These are phyloP conservation scores for Anisogramma anomala DNA, from an alignment of 2,329 filamentous ascomycete genomes.

Conservation along the genomic window DNA sequence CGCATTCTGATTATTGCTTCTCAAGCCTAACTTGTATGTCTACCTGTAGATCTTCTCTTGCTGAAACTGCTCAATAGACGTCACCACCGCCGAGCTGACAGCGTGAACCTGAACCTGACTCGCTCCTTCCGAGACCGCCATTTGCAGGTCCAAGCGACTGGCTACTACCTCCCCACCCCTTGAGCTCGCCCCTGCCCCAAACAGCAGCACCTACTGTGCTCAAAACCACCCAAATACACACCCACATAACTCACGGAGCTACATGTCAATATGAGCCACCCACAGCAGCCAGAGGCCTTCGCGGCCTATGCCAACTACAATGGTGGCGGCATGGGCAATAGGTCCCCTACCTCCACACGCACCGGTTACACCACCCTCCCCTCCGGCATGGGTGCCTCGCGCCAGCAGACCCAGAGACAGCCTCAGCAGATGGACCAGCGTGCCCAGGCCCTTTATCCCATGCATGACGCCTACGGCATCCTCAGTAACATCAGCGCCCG, in stretches of 20 bases:
- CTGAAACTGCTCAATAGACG: background rate
- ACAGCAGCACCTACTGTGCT: too few species aligned
- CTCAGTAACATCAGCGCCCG: constrained; percentile 20
- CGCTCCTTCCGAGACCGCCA: background rate
- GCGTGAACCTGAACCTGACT: too few species aligned
- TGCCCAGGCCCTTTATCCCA: constrained; percentile 17
- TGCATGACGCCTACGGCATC: constrained; percentile 20
- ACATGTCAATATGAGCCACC: constrained; percentile 14
- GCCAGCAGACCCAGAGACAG: constrained; percentile 18
- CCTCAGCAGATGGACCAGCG: constrained; percentile 20
- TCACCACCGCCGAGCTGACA: too few species aligned
- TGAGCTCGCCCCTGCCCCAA: constrained; percentile 5
- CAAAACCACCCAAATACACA: background rate
- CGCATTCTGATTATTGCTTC: too few species aligned
- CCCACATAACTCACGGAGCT: background rate
- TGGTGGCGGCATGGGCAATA: constrained; percentile 15
- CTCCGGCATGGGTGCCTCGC: constrained; percentile 15
- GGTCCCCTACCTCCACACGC: constrained; percentile 19
- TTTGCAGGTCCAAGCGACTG: constrained; percentile 4
- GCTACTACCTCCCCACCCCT: constrained; percentile 1
- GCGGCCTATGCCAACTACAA: constrained; percentile 12
- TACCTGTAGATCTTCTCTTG: constrained; percentile 10
- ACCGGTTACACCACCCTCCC: constrained; percentile 21
- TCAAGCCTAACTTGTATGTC: too few species aligned
- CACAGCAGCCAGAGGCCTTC: constrained; percentile 13